Base-by-base conservation (phyloP, 2,329 filamentous ascomycete genomes). In the Stagonosporopsis chrysanthemi region DNA sequence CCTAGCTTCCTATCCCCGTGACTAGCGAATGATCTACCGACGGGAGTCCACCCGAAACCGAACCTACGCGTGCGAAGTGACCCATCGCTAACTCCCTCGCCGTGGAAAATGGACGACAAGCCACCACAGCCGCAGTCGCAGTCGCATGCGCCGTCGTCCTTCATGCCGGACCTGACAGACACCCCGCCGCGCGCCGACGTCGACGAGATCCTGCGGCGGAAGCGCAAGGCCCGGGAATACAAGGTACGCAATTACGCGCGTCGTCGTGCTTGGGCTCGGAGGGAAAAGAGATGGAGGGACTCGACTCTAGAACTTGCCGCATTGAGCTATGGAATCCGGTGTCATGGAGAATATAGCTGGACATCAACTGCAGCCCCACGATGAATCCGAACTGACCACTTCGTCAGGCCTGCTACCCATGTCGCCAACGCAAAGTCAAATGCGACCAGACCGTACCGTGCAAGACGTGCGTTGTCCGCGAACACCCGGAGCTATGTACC, bases 151-250 rank as follows among this genome's bases (percentile, higher is more conserved):
- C 38, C 62, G 11, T 56, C 57, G 50, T 58, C 57, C 28, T 71
- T 65, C 35, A 61, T 73, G 52, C 65, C 69, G 31, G 72, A 75
- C 43, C 64, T 73, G 52, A 70, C 68, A 26, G 72, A 75, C 41
- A 68, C 73, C 24, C 79, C 78, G 41, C 77, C 77, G 49, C 76
- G 79, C 49, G 71, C 76, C 48, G 80, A 82, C 51, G 80, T 82
- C 54, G 80, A 82, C 68, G 79, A 82, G 62, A 81, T 82, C 36
- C 63, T 82, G 65, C 74, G 80, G 22, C 74, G 80, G 64, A 82
- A 82, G 71, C 73, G 81, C 42, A 83, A 83, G 64, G 80, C 80
- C 42, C 72, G 81, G 28, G 80, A 82, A 70, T 81, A 83, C 73
- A 83, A 82, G 73, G 75, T 75, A 66, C 56, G 72, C 48, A 48